These are phyloP conservation scores for Globisporangium solare DNA, from an alignment of 352 stramenopile species.

Conservation along the genomic window DNA sequence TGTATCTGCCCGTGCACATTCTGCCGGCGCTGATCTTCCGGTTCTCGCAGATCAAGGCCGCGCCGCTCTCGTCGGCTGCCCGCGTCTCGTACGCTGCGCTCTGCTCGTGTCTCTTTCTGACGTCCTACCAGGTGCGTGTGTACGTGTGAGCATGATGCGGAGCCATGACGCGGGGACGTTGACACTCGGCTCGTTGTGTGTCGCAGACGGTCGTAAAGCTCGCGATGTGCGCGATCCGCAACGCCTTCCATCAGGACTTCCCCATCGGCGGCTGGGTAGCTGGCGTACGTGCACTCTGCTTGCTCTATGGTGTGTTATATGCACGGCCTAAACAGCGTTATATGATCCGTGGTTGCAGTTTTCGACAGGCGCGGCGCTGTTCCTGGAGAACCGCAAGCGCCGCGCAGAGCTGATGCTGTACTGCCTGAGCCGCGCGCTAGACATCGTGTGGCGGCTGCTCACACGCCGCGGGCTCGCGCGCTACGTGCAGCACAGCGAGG, in stretches of 20 bases:
- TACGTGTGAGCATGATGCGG: no score
- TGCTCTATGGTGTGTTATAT: neutral
- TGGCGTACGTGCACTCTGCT: slow-evolving; percentile 35
- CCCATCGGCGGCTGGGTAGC: slow-evolving; percentile 34
- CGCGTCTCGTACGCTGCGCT: slow-evolving; percentile 62
- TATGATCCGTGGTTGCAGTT: slow-evolving; percentile 30
- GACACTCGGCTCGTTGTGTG: no score
- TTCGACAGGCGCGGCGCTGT: slow-evolving; percentile 49
- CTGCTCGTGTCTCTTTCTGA: slow-evolving; percentile 78
- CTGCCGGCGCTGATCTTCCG: slow-evolving; percentile 74
- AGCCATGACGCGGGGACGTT: no score
- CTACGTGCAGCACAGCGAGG: slow-evolving; percentile 73
- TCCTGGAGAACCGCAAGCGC: slow-evolving; percentile 79
- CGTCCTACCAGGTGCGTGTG: slow-evolving; percentile 72
- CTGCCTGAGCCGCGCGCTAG: slow-evolving; percentile 62
- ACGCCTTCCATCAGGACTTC: slow-evolving; percentile 67
- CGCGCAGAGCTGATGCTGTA: slow-evolving; percentile 86
- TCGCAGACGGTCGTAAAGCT: slow-evolving; percentile 65
- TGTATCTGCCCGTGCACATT: slow-evolving; percentile 81
- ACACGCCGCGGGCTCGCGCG: slow-evolving; percentile 60
- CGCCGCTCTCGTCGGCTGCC: slow-evolving; percentile 41
- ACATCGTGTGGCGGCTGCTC: slow-evolving; percentile 80
- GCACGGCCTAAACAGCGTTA: no score
- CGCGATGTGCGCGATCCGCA: slow-evolving; percentile 65
- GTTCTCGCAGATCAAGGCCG: slow-evolving; percentile 45